These are phyloP conservation scores for Puccinellia tenuiflora DNA, from an alignment of 176 grass and related monocot species.

Conservation along the genomic window DNA sequence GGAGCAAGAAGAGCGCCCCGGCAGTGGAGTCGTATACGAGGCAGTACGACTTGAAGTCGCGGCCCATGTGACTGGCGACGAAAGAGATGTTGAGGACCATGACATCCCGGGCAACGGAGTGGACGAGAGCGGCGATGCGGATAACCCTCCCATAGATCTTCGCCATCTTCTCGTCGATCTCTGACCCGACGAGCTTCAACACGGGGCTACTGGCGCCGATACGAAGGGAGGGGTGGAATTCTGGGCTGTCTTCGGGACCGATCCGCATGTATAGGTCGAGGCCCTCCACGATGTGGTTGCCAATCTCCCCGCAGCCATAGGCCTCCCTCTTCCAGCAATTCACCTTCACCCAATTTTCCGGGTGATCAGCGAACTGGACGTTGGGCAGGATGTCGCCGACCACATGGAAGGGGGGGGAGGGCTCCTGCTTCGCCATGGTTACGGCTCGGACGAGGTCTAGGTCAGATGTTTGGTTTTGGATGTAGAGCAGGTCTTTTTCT, in stretches of 20 bases:
- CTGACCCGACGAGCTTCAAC: not conserved
- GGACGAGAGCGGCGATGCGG: not conserved
- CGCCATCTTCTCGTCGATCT: no score
- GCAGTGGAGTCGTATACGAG: not conserved
- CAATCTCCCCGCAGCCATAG: not conserved
- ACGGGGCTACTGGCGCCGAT: not conserved
- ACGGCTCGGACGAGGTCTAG: no score
- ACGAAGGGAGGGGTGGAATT: not conserved
- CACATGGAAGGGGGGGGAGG: no score
- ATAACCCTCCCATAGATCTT: not conserved
- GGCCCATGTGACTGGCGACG: not conserved
- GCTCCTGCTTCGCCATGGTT: no score
- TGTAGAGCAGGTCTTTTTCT: no score
- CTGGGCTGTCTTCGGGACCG: not conserved
- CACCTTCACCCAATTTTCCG: no score
- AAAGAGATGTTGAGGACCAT: not conserved
- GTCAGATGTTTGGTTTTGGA: no score
- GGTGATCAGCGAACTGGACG: no score
- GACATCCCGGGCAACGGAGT: not conserved
- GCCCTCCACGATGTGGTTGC: not conserved
- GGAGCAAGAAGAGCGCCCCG: not conserved
- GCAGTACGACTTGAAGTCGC: not conserved
- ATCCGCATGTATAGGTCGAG: not conserved
- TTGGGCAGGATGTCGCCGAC: no score
- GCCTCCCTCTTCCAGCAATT: not conserved